Base-by-base conservation (phyloP, 1,284 basidiomycete species). In the Ustilago curta region DNA sequence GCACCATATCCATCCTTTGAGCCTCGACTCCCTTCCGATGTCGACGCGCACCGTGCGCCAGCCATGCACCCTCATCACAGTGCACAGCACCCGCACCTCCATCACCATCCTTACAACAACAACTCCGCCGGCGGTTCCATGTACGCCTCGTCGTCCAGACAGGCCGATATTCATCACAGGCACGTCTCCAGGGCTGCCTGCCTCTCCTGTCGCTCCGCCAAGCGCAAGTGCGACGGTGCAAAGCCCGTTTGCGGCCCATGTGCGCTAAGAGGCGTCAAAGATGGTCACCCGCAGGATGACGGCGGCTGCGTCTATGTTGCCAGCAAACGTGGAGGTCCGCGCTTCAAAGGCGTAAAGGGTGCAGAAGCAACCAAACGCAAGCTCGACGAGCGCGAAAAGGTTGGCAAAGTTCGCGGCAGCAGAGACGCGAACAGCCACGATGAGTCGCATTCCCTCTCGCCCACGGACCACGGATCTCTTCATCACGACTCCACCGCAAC, bases 341-440 rank as follows among this genome's bases (percentile, higher is more conserved):
- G 80, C 16, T 80, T 76, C 73, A 81, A 81, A 63, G 80, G 80
- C 39, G 59, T 78, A 49, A 71, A 66, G 37, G 79, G 78, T 21
- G 67, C 68, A 9, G 78, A 77, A 23, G 77, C 78, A 1, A 74
- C 67, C 51, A 69, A 68, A 43, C 59, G 73, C 16, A 77, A 77
- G 63, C 69, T 73, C 45, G 66, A 74, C n/a, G 68, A 76, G 39
- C 68, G 73, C 21, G 73, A 76, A 27, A 67, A 67, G 39, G 42
- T 23, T 4, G 58, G 68, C 54, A 76, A 63, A 48, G 51, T 62
- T 29, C 65, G 64, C 19, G 59, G 56, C 16, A 23, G 44, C 37
- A 40, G 63, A 51, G 37, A 37, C 25, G 51, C 69, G 4, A 40
- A 58, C 42, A 53, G 65, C 29, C 53, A 59, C 51, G 71, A 74